Base-by-base conservation (phyloP, 2,329 filamentous ascomycete genomes). In the Aspergillus proliferans region DNA sequence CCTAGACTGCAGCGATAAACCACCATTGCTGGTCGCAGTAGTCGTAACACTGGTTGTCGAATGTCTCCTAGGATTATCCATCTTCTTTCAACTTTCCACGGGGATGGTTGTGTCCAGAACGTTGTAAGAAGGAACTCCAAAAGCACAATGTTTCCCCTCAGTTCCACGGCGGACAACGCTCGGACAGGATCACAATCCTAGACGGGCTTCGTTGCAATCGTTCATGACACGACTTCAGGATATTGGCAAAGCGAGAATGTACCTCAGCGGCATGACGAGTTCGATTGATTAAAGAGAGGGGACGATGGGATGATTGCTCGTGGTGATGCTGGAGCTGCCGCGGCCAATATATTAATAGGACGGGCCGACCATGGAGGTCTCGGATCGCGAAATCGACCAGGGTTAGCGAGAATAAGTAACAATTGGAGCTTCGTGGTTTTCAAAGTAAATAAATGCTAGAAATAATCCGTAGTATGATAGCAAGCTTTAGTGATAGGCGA, bases 11-110 rank as follows among this genome's bases (percentile, higher is more conserved):
- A 52, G 47, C 10, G 54, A 52, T 50, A 56, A 49, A 18, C 54
- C 54, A 30, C 59, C 60, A 47, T 58, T 59, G 21, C 52, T 55
- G 21, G 60, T 40, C 18, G 38, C 38, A 21, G 38, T 59, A 51
- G 60, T 59, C 34, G 52, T 51, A 19, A 52, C 54, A 44, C 43
- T 40, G 22, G 18, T 26, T n/a, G 8, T 36, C 3, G 44, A 21
- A 40, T 9, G 18, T 12, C 40, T 52, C 38, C 40, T 42, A 41
- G 42, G 39, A 41, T 9, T 19, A 26, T 33, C 36, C 47, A 48
- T 48, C 34, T 48, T 47, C 34, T 19, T 43, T n/a, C 8, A 34
- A 15, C 18, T n/a, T 22, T n/a, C 14, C n/a, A 22, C 21, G 10
- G 26, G n/a, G 14, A 19, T 28, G 24, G 6, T 19, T 28, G 19